Evolutionary conservation across 2,329 filamentous ascomycete genomes (phyloP).

Genomic region (Diplodia scrobiculata): DNA sequence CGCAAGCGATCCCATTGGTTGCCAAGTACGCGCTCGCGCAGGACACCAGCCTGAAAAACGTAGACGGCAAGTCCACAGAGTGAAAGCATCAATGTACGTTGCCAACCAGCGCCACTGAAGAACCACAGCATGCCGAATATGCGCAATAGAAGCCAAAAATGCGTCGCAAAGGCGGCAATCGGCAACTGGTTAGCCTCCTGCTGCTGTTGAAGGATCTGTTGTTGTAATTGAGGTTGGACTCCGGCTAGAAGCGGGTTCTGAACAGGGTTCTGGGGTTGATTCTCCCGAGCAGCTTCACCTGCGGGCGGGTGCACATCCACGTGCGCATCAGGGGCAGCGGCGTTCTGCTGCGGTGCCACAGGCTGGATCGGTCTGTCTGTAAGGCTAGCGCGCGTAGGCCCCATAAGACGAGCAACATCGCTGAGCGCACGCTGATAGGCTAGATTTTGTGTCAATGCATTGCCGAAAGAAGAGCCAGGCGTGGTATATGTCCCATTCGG

Average conservation of each 20-base stretch:
- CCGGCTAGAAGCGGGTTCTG: slow-evolving; percentile 7
- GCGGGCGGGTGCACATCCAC: not conserved
- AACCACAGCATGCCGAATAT: slow-evolving; percentile 60
- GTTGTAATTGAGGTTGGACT: slow-evolving; percentile 8
- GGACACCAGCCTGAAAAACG: slow-evolving; percentile 38
- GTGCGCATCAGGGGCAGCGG: not conserved
- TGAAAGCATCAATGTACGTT: slow-evolving; percentile 39
- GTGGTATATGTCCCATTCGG: not conserved
- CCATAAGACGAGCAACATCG: slow-evolving; percentile 17
- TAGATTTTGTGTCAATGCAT: slow-evolving; percentile 10
- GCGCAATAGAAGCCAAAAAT: slow-evolving; percentile 58
- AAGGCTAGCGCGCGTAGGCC: slow-evolving; percentile 1
- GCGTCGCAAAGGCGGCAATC: slow-evolving; percentile 38
- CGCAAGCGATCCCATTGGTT: slow-evolving; percentile 37
- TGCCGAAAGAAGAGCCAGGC: not conserved
- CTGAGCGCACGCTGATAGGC: slow-evolving; percentile 25
- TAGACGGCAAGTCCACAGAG: slow-evolving; percentile 43
- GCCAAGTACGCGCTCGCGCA: slow-evolving; percentile 34
- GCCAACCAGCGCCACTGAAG: slow-evolving; percentile 48
- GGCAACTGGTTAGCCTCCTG: slow-evolving; percentile 14
- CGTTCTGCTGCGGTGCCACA: not conserved
- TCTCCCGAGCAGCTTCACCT: not conserved
- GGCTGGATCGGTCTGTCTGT: not conserved
- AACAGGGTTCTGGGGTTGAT: slow-evolving; percentile 7
- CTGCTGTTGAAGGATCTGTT: slow-evolving; percentile 14